Evolutionary conservation across 2,329 filamentous ascomycete species (phyloP).

Genomic region (Monosporascus sp.): DNA sequence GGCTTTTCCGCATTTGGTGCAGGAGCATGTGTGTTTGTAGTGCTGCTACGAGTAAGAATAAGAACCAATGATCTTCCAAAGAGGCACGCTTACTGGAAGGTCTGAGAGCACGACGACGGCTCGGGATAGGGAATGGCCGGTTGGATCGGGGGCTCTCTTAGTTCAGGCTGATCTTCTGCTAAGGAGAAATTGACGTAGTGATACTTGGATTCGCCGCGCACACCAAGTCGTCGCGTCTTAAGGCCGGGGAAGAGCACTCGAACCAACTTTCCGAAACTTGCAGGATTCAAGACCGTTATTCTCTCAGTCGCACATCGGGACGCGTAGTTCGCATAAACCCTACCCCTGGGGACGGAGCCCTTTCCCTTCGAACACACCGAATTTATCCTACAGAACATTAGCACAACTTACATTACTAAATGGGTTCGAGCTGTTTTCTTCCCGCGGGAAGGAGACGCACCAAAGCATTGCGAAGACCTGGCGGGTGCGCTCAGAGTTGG

Average conservation of each 20-base stretch:
- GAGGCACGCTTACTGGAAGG: constrained; percentile 40
- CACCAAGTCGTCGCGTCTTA: constrained; percentile 84
- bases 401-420: constrained; percentile 4
- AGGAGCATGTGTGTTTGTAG: constrained; percentile 26
- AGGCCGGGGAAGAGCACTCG: constrained; percentile 93
- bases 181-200: constrained; percentile 75
- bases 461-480: constrained; percentile 88
- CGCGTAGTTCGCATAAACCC: constrained; percentile 94
- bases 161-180: constrained; percentile 50
- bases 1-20: constrained; percentile 14
- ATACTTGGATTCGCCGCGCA: constrained; percentile 96
- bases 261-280: constrained; percentile 95
- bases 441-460: constrained; percentile 42
- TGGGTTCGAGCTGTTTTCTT: too few relatives aligned
- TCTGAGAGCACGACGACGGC: constrained; percentile 40
- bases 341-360: constrained; percentile 82
- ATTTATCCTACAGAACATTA: constrained; percentile 56
- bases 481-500: constrained; percentile 76
- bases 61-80: neutral
- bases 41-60: constrained; percentile 23
- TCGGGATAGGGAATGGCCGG: constrained; percentile 48
- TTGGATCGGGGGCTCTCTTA: constrained; percentile 39
- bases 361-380: constrained; percentile 68
- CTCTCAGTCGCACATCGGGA: constrained; percentile 87
- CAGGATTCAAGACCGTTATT: constrained; percentile 91